Evolutionary conservation across 768 basidiomycete genomes (phyloP).

Genomic region (Sporobolomyces roseus): DNA sequence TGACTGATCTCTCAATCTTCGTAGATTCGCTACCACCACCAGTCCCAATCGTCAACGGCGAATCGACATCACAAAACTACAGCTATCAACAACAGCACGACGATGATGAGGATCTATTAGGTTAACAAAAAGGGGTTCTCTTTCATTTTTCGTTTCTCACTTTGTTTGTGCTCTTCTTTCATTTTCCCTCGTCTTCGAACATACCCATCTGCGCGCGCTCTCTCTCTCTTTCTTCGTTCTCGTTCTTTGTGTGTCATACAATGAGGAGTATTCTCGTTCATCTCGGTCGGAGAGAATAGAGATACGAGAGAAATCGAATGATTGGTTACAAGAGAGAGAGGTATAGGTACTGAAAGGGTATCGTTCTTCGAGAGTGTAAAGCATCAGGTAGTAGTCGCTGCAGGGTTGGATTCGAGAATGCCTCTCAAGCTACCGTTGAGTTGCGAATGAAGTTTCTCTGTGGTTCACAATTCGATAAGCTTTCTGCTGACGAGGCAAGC

Average conservation of each 20-base stretch:
- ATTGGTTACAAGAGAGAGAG: no score
- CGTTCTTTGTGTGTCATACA: conserved; percentile 4
- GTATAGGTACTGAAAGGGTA: no score
- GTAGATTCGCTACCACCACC: conserved; percentile 20
- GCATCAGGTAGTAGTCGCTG: neutral
- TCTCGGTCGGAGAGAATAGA: no score
- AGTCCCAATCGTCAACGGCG: conserved; percentile 18
- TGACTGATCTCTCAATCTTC: neutral
- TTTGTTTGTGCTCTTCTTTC: no score
- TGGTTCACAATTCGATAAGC: neutral
- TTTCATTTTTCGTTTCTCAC: no score
- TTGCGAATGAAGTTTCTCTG: neutral
- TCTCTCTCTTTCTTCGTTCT: neutral
- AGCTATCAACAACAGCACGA: neutral
- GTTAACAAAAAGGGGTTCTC: neutral
- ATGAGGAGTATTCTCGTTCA: neutral
- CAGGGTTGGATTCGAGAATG: neutral
- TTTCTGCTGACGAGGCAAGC: neutral
- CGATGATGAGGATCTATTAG: conserved; percentile 4
- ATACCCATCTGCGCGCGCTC: no score
- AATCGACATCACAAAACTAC: neutral
- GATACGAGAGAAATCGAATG: no score
- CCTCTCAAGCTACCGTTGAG: conserved; percentile 2
- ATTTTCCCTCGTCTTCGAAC: no score
- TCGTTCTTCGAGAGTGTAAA: no score